phyloP scores from a whole-genome alignment of 2,329 filamentous ascomycete species.

The Nemania sp. region DNA sequence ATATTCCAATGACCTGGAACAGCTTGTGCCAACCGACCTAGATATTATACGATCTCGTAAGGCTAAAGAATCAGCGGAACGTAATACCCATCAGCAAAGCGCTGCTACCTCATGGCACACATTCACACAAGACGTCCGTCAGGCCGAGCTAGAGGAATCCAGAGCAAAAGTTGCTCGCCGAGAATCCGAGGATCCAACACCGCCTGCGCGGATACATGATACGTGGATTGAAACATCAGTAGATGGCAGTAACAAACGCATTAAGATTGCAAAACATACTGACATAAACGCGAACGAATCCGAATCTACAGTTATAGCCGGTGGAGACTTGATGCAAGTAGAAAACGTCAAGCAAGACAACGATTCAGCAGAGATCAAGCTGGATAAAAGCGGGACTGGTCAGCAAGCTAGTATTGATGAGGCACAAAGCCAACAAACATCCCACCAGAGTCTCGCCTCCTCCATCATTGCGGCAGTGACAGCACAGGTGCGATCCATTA shows the following conservation, averaged over 20 bases:
- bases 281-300: conserved; percentile 22
- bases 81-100: conserved; percentile 41
- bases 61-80: conserved; percentile 44
- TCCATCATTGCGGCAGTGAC: conserved; percentile 38
- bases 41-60: conserved; percentile 70
- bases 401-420: conserved; percentile 9
- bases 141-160: conserved; percentile 43
- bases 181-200: conserved; percentile 43
- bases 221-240: conserved; percentile 56
- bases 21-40: conserved; percentile 89
- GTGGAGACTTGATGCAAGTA: conserved; percentile 32
- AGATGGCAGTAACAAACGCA: conserved; percentile 56
- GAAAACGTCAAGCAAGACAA: conserved; percentile 4
- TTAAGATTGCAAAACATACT: conserved; percentile 52
- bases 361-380: conserved; percentile 4
- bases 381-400: conserved; percentile 16
- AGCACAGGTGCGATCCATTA: conserved; percentile 47
- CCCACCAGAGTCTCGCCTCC: conserved; percentile 20
- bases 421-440: conserved; percentile 11
- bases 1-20: conserved; percentile 79
- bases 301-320: conserved; percentile 8
- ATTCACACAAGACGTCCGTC: conserved; percentile 45
- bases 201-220: conserved; percentile 52
- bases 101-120: conserved; percentile 43
- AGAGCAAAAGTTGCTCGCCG: conserved; percentile 47